Evolutionary conservation across 805 yeast genomes (phyloP).

Genomic region (Yarrowia yakushimensis): DNA sequence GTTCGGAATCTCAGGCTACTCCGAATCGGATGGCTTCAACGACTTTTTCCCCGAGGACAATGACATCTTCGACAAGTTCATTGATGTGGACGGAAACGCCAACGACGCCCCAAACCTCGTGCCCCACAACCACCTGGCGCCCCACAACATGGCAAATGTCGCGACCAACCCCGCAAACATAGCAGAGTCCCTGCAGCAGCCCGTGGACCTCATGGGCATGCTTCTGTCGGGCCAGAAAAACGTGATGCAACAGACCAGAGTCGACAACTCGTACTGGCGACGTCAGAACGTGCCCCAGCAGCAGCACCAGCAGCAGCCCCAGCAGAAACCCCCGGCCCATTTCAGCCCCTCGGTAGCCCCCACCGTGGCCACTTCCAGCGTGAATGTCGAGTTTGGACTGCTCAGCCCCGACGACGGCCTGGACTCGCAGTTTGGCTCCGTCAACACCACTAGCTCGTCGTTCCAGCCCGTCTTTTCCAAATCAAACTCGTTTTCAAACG

Average conservation of each 20-base stretch:
- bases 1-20: conserved; percentile 24
- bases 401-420: conserved; percentile 20
- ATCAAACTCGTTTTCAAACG: conserved; percentile 15
- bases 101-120: background rate
- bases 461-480: conserved; percentile 16
- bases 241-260: conserved; percentile 6
- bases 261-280: conserved; percentile 21
- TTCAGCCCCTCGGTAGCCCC: conserved; percentile 21
- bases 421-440: conserved; percentile 23
- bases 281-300: conserved; percentile 1
- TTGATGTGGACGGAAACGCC: conserved; percentile 19
- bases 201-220: conserved; percentile 25
- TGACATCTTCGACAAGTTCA: conserved; percentile 24
- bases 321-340: conserved; percentile 6
- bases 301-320: background rate
- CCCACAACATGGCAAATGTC: background rate
- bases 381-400: conserved; percentile 22
- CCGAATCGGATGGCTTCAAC: conserved; percentile 25
- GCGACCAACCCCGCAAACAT: background rate
- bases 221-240: conserved; percentile 17
- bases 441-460: conserved; percentile 15
- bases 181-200: conserved; percentile 11
- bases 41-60: conserved; percentile 25
- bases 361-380: conserved; percentile 18
- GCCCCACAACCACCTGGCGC: background rate